Evolutionary conservation across 2,329 filamentous ascomycete species (phyloP).

Genomic region (Xylariales sp.): DNA sequence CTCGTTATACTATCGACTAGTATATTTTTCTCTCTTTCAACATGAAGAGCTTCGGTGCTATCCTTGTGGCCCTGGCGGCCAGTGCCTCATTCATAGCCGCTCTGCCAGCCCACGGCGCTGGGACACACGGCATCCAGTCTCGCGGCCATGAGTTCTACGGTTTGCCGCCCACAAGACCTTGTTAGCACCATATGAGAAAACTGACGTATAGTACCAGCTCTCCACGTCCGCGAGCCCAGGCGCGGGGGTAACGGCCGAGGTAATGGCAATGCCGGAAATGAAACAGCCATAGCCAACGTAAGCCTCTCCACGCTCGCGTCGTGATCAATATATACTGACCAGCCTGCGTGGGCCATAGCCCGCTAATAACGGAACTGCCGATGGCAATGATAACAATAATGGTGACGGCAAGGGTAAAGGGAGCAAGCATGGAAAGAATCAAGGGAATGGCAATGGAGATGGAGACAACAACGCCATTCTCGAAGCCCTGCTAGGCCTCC

Average conservation of each 20-base stretch:
- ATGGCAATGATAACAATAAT: constrained; percentile 8
- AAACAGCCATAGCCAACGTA: constrained; percentile 24
- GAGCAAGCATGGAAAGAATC: background rate
- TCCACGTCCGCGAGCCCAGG: constrained; percentile 40
- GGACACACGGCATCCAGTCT: constrained; percentile 22
- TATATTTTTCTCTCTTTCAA: constrained; percentile 44
- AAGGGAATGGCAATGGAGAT: constrained; percentile 18
- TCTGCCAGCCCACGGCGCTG: constrained; percentile 40
- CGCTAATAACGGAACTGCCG: constrained; percentile 37
- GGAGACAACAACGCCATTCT: constrained; percentile 20
- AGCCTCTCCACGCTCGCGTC: background rate
- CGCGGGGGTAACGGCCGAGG: constrained; percentile 19
- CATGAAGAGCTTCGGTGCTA: constrained; percentile 56
- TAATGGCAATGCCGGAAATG: constrained; percentile 25
- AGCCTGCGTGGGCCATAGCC: constrained; percentile 1
- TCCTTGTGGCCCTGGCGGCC: constrained; percentile 53
- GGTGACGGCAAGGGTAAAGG: background rate
- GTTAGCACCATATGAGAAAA: background rate
- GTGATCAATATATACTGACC: constrained; percentile 7
- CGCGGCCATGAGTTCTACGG: constrained; percentile 33
- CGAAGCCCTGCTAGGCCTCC: constrained; percentile 32
- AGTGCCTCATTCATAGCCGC: constrained; percentile 51
- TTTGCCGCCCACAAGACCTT: constrained; percentile 3
- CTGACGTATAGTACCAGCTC: constrained; percentile 35
- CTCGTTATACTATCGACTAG: constrained; percentile 38